A percentile compares a stretch with the other conserved stretches of the same genome.
These are phyloP conservation scores for Pythium coloratum DNA, from an alignment of 352 stramenopile species.

Conservation along the genomic window DNA sequence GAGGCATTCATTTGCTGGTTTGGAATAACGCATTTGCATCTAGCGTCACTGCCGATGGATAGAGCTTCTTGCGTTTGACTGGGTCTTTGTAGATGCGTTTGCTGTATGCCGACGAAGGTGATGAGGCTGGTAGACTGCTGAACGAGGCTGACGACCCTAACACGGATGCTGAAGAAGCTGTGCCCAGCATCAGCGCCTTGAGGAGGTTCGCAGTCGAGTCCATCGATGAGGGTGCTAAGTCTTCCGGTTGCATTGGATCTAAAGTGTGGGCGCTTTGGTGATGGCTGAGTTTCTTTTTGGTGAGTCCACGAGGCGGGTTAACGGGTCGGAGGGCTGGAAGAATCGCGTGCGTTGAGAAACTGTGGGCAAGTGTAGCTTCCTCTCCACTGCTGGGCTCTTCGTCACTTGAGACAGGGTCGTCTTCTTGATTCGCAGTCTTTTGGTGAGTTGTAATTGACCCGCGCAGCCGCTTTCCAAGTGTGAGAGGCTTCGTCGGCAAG, in stretches of 20 bases:
- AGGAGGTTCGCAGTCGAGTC: conserved; percentile 33
- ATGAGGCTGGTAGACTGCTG: conserved; percentile 10
- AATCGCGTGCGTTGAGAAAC: conserved; percentile 22
- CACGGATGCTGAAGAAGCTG: conserved; percentile 18
- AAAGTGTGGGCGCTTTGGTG: conserved; percentile 9
- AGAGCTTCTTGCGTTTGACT: conserved; percentile 25
- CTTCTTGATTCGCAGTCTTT: conserved; percentile 18
- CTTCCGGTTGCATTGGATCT: not conserved
- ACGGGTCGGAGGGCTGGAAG: conserved; percentile 18
- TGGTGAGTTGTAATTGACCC: conserved; percentile 21
- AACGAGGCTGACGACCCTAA: conserved; percentile 12
- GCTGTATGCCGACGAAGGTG: not conserved
- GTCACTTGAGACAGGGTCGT: conserved; percentile 1
- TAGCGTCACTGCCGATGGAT: conserved; percentile 28
- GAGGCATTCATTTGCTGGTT: not conserved
- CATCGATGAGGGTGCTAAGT: not conserved
- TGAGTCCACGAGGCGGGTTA: not conserved
- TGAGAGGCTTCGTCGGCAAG: conserved; percentile 47
- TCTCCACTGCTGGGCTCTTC: not conserved
- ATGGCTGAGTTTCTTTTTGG: not conserved
- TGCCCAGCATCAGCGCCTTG: conserved; percentile 33
- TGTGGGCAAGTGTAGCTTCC: not conserved
- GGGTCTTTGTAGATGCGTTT: conserved; percentile 19
- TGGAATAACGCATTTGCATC: conserved; percentile 24
- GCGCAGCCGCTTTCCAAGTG: conserved; percentile 29